These are phyloP conservation scores for Elsinoe necatrix DNA, from an alignment of 2,329 filamentous ascomycete genomes.

Conservation along the genomic window DNA sequence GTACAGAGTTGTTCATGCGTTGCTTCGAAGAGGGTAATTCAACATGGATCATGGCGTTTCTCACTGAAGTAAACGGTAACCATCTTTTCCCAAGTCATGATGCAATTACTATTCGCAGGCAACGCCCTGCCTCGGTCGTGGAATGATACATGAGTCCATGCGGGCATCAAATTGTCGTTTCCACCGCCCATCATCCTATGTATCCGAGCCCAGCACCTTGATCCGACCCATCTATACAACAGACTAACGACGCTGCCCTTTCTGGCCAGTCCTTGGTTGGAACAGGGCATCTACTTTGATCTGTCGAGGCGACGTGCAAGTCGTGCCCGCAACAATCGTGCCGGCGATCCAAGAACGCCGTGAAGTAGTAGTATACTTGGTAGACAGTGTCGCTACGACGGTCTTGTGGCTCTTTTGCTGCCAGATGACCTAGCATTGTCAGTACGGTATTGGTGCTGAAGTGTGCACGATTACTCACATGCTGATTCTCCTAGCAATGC, in stretches of 20 bases:
- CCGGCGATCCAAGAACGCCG: not conserved
- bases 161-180: slow-evolving; percentile 10
- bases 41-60: not conserved
- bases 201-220: not conserved
- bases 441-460: not conserved
- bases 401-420: slow-evolving; percentile 4
- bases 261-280: not conserved
- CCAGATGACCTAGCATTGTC: not conserved
- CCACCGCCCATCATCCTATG: not conserved
- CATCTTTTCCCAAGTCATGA: not conserved
- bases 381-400: slow-evolving; percentile 6
- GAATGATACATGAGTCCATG: slow-evolving; percentile 7
- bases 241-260: not conserved
- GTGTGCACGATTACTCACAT: slow-evolving; percentile 57
- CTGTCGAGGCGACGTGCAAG: not conserved
- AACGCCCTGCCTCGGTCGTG: not conserved
- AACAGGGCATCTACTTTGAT: not conserved
- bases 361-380: not conserved
- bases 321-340: not conserved
- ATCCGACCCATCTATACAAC: not conserved
- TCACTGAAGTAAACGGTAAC: not conserved
- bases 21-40: too few species aligned
- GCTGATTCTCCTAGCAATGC: slow-evolving; percentile 84
- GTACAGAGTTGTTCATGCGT: not conserved
- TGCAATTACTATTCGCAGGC: not conserved